These are phyloP conservation scores for Fusarium redolens DNA, from an alignment of 2,329 filamentous ascomycete genomes.

Conservation along the genomic window DNA sequence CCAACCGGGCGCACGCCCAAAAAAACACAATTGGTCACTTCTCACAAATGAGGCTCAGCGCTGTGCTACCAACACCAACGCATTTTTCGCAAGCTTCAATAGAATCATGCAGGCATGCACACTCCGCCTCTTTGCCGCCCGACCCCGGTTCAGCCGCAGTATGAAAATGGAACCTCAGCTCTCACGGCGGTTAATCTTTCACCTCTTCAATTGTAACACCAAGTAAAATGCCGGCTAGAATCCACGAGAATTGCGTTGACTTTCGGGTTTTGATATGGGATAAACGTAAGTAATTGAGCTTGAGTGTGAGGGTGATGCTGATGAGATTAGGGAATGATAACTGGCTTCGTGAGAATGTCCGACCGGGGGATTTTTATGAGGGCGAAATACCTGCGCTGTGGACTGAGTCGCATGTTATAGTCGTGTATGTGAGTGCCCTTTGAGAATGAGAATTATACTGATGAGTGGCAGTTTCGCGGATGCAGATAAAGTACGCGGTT, in stretches of 20 bases:
- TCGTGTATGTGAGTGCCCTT: neutral
- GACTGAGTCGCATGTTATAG: constrained; percentile 19
- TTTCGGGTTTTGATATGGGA: constrained; percentile 19
- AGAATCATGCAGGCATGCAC: neutral
- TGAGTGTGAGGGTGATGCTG: neutral
- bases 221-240: neutral
- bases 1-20: neutral
- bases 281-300: neutral
- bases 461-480: constrained; percentile 41
- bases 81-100: neutral
- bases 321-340: neutral
- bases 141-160: constrained; percentile 10
- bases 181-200: neutral
- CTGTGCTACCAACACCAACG: neutral
- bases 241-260: neutral
- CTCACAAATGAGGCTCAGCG: neutral
- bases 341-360: neutral
- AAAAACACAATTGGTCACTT: neutral
- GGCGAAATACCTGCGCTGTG: neutral
- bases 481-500: constrained; percentile 47
- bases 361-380: neutral
- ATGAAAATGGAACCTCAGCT: neutral
- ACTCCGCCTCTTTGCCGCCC: constrained; percentile 3
- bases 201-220: neutral
- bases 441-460: rapidly evolving